Conservation (phyloP, 1,139 yeast species). For the Torulaspora globosa region DNA sequence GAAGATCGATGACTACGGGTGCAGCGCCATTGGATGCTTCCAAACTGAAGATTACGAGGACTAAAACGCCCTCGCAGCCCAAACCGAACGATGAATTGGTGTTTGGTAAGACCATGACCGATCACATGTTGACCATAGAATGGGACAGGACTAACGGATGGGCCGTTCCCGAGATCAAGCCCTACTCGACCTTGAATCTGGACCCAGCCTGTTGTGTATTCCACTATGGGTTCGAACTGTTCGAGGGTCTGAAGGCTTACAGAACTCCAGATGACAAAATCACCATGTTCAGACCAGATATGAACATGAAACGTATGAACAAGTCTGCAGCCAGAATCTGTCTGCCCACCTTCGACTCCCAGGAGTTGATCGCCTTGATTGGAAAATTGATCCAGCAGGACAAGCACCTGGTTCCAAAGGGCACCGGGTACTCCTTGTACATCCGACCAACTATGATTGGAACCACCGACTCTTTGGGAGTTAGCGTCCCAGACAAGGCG, state of each 20-base stretch:
- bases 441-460: conserved; percentile 94
- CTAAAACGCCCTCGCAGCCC: conserved; percentile 57
- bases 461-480: conserved; percentile 82
- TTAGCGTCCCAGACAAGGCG: conserved; percentile 74
- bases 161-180: conserved; percentile 79
- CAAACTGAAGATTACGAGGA: conserved; percentile 56
- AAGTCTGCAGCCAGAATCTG: conserved; percentile 82
- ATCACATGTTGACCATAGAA: conserved; percentile 85
- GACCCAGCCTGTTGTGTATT: conserved; percentile 89
- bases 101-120: conserved; percentile 83
- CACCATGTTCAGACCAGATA: conserved; percentile 84
- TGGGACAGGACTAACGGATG: conserved; percentile 80
- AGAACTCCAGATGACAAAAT: conserved; percentile 62
- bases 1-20: conserved; percentile 14
- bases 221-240: conserved; percentile 92
- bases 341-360: conserved; percentile 77
- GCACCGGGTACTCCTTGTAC: conserved; percentile 85
- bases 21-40: conserved; percentile 60
- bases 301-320: conserved; percentile 89
- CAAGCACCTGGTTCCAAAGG: conserved; percentile 71
- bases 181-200: conserved; percentile 68
- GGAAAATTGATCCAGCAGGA: conserved; percentile 73
- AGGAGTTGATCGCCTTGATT: conserved; percentile 67
- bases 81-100: conserved; percentile 71
- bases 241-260: conserved; percentile 96